Base-by-base conservation (phyloP, 352 stramenopile genomes). In the Phytophthora melonis region DNA sequence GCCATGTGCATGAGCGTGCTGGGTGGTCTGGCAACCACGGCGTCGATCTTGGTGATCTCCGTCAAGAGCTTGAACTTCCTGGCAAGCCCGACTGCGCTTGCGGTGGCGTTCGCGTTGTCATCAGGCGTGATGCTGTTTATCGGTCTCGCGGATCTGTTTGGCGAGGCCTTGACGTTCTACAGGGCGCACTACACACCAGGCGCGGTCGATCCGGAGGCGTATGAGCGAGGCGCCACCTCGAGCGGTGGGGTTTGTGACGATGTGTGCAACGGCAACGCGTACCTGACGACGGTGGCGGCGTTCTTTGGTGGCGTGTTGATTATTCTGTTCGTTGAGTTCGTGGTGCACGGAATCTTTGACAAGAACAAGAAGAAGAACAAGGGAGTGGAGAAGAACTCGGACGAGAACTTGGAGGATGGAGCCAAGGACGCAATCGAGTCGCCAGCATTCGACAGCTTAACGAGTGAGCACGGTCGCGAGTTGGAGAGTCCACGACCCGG, bases 61-160 rank as follows among this genome's bases (percentile, higher is more conserved):
- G 39, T 45, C 11, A 18, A 45, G 53, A 66, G 80, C 9, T 64
- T 92, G 18, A 83, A 89, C 50, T 91, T 92, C 74, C 53, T 93
- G 43, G 82, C 82, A 74, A 86, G 77, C 41, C 81, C 83, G 63
- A 63, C 62, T 14, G 75, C 84, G 32, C 71, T 93, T 32, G 83
- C 84, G 23, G 72, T 91, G n/a, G 79, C 86, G 25, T 92, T 93
- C 52, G 78, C 86, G n/a, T 57, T 93, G 18, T 90, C 86, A 18
- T 81, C 86, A 2, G 86, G 86, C 68, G 86, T 93, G 54, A 93
- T 93, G 86, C 64, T 91, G 25, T 93, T 91, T 72, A 93, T 93
- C 53, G 80, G 77, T 58, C 69, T 93, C 10, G 82, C 86, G 1
- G 84, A 93, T 66, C 43, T 93, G 23, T 90, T 82, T 32, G 70